Evolutionary conservation across 1,284 basidiomycete genomes (phyloP), one percentile per base, ranked within the genome.

Genomic region (Pulveroboletus sp.): DNA sequence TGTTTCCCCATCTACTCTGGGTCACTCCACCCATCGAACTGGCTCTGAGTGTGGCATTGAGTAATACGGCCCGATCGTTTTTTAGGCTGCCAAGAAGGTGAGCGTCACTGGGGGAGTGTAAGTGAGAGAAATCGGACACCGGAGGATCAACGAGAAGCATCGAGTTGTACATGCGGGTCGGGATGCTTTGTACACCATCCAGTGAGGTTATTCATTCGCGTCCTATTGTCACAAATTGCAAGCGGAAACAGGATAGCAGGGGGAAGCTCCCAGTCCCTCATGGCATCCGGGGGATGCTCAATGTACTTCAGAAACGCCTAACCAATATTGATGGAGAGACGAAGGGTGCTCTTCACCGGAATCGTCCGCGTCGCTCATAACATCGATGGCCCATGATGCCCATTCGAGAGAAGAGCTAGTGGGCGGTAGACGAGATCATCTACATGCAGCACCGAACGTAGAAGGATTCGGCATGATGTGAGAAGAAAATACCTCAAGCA

Each of bases 111-210:
- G n/a, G n/a, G n/a, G n/a, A n/a, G n/a, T n/a, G n/a, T n/a, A n/a
- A n/a, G n/a, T n/a, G n/a, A 67, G 91, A 95, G 73, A 99, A 99
- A 75, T 99, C 96, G 0, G 96, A 96, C 10, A 93, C 95, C 10
- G 96, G 91, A 26, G 98, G 80, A 70, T 97, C 93, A 43, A 97
- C 84, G 32, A 99, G 82, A 19, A 94, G 79, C 13, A 88, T 81
- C 0, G 84, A 78, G 2, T 93, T 93, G 72, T 96, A 98, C 53
- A 95, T 81, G 43, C 86, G 45, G 50, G 50, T 40, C 61, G 50
- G 50, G 49, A 60, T 56, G 43, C 42, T 50, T 43, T 40, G 41
- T 21, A 9, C 42, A 1, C 13, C 39, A 2, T 15, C 33, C 35
- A n/a, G 33, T 3, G 59, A 65, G 4, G 9, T 29, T n/a, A 12